Conservation (phyloP, 495 filamentous ascomycete species). For the Penicillium simplicissimum region DNA sequence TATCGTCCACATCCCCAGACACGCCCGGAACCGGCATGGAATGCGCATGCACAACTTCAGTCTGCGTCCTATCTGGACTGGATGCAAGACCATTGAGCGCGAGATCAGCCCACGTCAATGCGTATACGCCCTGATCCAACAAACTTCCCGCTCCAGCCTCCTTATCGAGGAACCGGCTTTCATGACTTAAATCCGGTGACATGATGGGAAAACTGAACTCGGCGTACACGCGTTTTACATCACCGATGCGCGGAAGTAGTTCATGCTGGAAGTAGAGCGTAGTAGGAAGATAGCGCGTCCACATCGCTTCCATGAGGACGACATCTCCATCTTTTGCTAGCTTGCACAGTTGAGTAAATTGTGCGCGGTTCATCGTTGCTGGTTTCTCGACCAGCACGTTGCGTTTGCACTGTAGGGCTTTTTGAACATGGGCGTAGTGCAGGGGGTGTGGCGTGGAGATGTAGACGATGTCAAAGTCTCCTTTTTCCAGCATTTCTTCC, state of each 20-base stretch:
- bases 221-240: conserved; percentile 7
- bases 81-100: conserved; percentile 11
- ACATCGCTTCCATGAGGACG: conserved; percentile 16
- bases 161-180: conserved; percentile 10
- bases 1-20: conserved; percentile 2
- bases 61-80: not conserved
- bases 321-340: conserved; percentile 11
- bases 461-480: conserved; percentile 13
- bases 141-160: conserved; percentile 8
- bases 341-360: conserved; percentile 2
- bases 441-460: conserved; percentile 14
- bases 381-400: conserved; percentile 14
- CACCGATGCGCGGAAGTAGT: conserved; percentile 12
- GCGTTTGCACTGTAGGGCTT: conserved; percentile 4
- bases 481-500: conserved; percentile 10
- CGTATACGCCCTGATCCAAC: conserved; percentile 15
- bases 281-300: conserved; percentile 12
- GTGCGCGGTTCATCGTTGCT: conserved; percentile 10
- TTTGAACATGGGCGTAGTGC: conserved; percentile 8
- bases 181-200: conserved; percentile 5
- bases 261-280: conserved; percentile 7
- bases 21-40: conserved; percentile 1
- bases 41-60: conserved; percentile 11
- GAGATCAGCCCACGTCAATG: conserved; percentile 13
- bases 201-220: conserved; percentile 9